Percentiles rank a stretch among this genome's conserved stretches.
Evolutionary conservation across 2,329 filamentous ascomycete genomes (phyloP).

Genomic region (Ophiostoma perfectum): DNA sequence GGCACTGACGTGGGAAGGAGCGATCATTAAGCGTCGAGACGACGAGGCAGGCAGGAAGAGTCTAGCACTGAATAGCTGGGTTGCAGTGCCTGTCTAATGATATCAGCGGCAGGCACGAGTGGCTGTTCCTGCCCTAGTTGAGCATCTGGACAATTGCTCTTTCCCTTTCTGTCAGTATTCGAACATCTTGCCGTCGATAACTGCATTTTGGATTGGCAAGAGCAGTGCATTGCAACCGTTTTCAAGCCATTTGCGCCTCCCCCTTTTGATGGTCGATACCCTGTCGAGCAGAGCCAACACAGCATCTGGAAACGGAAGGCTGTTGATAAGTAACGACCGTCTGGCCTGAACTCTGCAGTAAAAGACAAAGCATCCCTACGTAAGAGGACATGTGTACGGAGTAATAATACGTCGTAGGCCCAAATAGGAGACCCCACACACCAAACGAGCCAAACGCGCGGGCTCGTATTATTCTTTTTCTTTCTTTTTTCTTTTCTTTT

Average conservation of each 20-base stretch:
- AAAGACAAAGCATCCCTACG: no score
- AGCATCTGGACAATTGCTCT: not conserved
- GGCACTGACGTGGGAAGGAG: not conserved
- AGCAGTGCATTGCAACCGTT: not conserved
- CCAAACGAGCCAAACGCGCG: constrained; percentile 2
- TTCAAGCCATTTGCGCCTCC: constrained; percentile 4
- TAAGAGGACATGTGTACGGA: no score
- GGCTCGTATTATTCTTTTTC: not conserved
- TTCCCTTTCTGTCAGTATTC: not conserved
- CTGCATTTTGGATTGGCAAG: not conserved
- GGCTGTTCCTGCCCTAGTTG: not conserved
- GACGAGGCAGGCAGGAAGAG: not conserved
- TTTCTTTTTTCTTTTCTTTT: no score
- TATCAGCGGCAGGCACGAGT: not conserved
- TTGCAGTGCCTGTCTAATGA: not conserved
- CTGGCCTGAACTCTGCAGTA: not conserved
- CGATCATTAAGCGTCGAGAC: not conserved
- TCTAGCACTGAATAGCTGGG: not conserved
- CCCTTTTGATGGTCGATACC: not conserved
- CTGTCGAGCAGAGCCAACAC: not conserved
- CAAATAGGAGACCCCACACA: not conserved
- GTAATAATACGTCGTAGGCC: no score
- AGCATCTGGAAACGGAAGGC: not conserved
- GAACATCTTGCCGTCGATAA: not conserved
- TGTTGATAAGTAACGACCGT: not conserved